Evolutionary conservation across 208 protist genomes (phyloP).

Genomic region (Borovskyia barvae): DNA sequence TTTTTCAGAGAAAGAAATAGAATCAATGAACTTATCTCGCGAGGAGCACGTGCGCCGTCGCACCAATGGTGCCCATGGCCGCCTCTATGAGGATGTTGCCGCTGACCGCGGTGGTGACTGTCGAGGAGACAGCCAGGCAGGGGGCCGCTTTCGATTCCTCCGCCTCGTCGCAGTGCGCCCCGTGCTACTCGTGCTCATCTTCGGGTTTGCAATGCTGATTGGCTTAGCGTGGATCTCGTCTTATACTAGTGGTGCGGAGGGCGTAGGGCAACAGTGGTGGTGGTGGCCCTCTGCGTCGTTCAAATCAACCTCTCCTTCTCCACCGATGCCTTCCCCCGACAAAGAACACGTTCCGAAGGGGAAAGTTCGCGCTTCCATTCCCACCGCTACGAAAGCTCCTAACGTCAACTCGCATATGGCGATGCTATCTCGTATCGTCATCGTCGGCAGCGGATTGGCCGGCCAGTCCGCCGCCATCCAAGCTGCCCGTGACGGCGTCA

Average conservation of each 20-base stretch:
- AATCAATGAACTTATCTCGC: conserved; percentile 1
- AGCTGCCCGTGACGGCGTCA: conserved; percentile 67
- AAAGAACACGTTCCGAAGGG: conserved; percentile 19
- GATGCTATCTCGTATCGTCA: conserved; percentile 63
- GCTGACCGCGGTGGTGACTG: not conserved
- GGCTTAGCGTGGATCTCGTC: conserved; percentile 7
- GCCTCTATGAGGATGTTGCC: not conserved
- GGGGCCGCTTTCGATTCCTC: not conserved
- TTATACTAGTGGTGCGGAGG: not conserved
- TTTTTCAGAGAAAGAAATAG: not conserved
- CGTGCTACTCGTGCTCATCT: not conserved
- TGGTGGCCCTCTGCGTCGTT: not conserved
- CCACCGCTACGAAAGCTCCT: conserved; percentile 33
- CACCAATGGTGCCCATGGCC: conserved; percentile 1
- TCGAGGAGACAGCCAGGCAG: not conserved
- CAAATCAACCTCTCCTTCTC: conserved; percentile 4
- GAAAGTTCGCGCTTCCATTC: conserved; percentile 35
- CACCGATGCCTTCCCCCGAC: not conserved
- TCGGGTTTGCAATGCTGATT: conserved; percentile 6
- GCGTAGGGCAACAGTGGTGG: not conserved
- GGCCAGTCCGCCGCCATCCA: conserved; percentile 80
- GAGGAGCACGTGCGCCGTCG: conserved; percentile 15
- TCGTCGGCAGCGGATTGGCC: conserved; percentile 83
- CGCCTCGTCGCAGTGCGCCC: not conserved
- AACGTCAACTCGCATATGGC: too few relatives aligned